phyloP scores from a whole-genome alignment of 1,284 basidiomycete species.

The Cryptococcus sp. region DNA sequence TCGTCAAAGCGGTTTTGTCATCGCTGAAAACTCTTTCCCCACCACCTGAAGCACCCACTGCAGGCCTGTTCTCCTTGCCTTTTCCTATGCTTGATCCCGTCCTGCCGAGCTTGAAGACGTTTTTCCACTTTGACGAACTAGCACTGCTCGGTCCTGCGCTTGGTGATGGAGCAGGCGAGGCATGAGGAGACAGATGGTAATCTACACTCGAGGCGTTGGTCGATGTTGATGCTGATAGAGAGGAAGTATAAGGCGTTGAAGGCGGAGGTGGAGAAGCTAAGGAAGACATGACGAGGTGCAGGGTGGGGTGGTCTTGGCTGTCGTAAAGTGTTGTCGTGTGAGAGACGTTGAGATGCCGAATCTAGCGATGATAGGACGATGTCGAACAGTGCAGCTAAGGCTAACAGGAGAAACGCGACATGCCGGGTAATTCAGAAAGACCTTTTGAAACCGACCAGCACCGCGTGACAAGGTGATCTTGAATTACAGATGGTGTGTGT shows the following conservation, averaged over 20 bases:
- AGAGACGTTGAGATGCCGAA: neutral
- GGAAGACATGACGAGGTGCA: constrained; percentile 11
- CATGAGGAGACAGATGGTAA: constrained; percentile 9
- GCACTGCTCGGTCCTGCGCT: constrained; percentile 8
- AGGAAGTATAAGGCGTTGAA: constrained; percentile 13
- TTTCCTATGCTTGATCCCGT: constrained; percentile 18
- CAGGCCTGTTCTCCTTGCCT: constrained; percentile 17
- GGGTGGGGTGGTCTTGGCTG: neutral
- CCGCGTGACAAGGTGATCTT: no score
- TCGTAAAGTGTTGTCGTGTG: neutral
- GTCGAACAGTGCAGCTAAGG: no score
- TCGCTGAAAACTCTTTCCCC: no score
- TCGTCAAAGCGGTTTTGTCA: no score
- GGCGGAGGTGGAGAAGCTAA: constrained; percentile 20
- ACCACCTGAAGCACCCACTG: neutral
- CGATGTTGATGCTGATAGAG: constrained; percentile 23
- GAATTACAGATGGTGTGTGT: no score
- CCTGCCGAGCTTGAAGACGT: constrained; percentile 35
- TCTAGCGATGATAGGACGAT: neutral
- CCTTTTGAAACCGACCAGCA: no score
- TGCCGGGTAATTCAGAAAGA: neutral
- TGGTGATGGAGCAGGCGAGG: constrained; percentile 23
- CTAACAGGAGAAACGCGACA: no score
- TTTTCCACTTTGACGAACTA: constrained; percentile 31
- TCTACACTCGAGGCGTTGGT: constrained; percentile 13